Percentiles rank a stretch among this genome's conserved stretches.
Conservation (phyloP, 2,329 filamentous ascomycete genomes). For the Emergomyces pasteurianus region DNA sequence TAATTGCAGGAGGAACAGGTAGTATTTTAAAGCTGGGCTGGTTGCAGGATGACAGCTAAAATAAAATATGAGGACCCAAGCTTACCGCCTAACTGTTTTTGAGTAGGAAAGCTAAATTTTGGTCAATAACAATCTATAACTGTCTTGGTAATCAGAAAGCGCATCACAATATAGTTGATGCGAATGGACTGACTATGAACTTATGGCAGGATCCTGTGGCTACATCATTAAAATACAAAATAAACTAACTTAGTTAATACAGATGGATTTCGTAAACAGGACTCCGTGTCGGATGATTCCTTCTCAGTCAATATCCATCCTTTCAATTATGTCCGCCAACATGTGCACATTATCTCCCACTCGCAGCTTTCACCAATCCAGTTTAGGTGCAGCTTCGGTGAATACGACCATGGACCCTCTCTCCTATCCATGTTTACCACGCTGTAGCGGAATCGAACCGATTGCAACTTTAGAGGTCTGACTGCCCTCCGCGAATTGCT, state of each 20-base stretch:
- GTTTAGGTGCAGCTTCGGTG: background rate
- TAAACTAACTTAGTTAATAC: too few species aligned
- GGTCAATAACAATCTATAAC: background rate
- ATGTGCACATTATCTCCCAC: background rate
- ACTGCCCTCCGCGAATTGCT: background rate
- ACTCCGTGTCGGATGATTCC: too few species aligned
- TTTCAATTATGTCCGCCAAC: too few species aligned
- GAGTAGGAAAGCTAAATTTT: background rate
- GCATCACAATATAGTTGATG: background rate
- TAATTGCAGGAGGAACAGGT: too few species aligned
- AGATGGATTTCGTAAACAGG: too few species aligned
- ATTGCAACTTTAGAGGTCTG: background rate
- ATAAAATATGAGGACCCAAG: too few species aligned
- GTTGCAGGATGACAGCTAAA: too few species aligned
- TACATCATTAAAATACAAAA: background rate
- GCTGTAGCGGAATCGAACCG: background rate
- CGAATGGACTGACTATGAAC: too few species aligned
- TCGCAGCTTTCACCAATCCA: background rate
- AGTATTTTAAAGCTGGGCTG: too few species aligned
- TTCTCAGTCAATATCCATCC: too few species aligned
- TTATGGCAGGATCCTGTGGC: too few species aligned
- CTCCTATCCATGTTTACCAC: background rate
- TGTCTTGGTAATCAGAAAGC: background rate
- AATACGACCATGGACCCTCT: background rate
- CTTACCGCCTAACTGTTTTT: background rate